Evolutionary conservation across 495 filamentous ascomycete genomes (phyloP), one percentile per base, ranked within the genome.

Genomic region (Diplogelasinospora grovesii): DNA sequence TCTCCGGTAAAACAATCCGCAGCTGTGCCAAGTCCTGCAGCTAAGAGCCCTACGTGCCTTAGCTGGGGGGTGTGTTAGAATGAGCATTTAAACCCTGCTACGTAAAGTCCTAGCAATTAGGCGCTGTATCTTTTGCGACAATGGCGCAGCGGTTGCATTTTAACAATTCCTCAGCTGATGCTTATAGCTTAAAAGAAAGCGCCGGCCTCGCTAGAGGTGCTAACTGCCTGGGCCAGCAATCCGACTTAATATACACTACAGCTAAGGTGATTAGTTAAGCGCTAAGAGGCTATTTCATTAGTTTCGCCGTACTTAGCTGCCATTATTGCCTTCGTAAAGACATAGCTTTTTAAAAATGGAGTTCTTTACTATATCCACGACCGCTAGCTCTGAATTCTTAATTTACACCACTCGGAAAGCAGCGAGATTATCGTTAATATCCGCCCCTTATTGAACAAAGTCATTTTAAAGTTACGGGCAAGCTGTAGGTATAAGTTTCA

Each of bases 341-440:
- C 70, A 7, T 87, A 81, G 62, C 52, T 79, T 5, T 86, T 82
- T 55, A 56, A 66, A 19, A 67, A 78, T 19, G 83, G 85, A 13
- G 60, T 75, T 3, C 63, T 87, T 6, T 82, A 75, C 42, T 83
- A 86, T 48, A 67, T 74, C 8, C 53, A 66, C 18, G 57, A 60
- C 14, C 65, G 68, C 8, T 61, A 73, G 54, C 66, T 89, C 25
- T 79, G 82, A n/a, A 55, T 85, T 10, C 59, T 85, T 29, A 66
- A 86, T 39, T 58, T 86, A 8, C 77, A 81, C 60, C 45, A 57
- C 13, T 64, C 65, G 1, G 57, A 57, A n/a, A 52, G 39, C 24
- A 52, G 59, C 16, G 82, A 87, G 46, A 61, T 77, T 19, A 76
- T 80, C 4, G 53, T 85, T 22, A 67, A 81, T 48, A 68, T 83